These are phyloP conservation scores for Entomortierella beljakovae DNA, from an alignment of 192 early-diverging fungal genomes.

Conservation along the genomic window DNA sequence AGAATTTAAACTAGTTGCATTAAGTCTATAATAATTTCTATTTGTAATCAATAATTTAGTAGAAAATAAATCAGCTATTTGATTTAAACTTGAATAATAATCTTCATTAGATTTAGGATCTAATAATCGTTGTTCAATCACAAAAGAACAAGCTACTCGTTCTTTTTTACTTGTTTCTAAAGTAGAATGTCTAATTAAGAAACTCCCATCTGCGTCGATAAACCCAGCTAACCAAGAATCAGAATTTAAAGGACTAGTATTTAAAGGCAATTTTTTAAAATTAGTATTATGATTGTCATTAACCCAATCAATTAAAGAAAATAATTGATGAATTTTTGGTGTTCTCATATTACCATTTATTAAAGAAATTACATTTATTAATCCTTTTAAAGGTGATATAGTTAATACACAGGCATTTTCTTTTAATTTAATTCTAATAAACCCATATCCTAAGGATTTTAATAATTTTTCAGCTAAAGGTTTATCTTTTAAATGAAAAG, in stretches of 20 bases:
- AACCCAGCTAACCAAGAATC: slow-evolving; percentile 61
- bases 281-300: slow-evolving; percentile 59
- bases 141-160: slow-evolving; percentile 17
- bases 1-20: slow-evolving; percentile 54
- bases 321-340: slow-evolving; percentile 61
- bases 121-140: slow-evolving; percentile 60
- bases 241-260: slow-evolving; percentile 55
- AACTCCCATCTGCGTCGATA: slow-evolving; percentile 58
- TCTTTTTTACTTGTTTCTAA: slow-evolving; percentile 45
- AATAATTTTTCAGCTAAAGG: slow-evolving; percentile 45
- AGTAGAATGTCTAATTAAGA: slow-evolving; percentile 53
- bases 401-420: slow-evolving; percentile 53
- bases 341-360: slow-evolving; percentile 59
- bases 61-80: slow-evolving; percentile 52
- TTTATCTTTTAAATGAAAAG: slow-evolving; percentile 58
- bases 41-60: slow-evolving; percentile 23
- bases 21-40: slow-evolving; percentile 56
- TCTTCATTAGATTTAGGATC: slow-evolving; percentile 45
- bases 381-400: slow-evolving; percentile 44
- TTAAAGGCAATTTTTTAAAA: slow-evolving; percentile 58
- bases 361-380: slow-evolving; percentile 46
- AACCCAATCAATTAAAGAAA: slow-evolving; percentile 56
- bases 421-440: slow-evolving; percentile 53
- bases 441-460: slow-evolving; percentile 41
- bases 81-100: slow-evolving; percentile 25